Percentiles rank a stretch among this genome's conserved stretches.
phyloP scores from a whole-genome alignment of 2,329 filamentous ascomycete genomes.

The Ceratocystis cubensis region DNA sequence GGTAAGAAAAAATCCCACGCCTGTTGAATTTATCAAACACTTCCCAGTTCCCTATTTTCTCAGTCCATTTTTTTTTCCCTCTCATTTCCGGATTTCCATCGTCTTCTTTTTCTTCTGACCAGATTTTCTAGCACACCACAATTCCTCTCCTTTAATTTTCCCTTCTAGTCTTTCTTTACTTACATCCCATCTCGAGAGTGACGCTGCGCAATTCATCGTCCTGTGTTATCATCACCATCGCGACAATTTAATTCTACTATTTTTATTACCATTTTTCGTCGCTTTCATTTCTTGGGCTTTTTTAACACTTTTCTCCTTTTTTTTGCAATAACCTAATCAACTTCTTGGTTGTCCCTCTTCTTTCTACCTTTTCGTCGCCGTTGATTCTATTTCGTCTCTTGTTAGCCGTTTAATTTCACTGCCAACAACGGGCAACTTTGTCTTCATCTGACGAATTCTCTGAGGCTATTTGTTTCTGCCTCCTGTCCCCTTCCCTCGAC shows the following conservation, averaged over 20 bases:
- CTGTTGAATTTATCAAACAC: constrained; percentile 9
- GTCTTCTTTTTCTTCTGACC: constrained; percentile 6
- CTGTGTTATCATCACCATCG: not conserved
- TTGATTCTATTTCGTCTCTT: not conserved
- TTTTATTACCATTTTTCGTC: not conserved
- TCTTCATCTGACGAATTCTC: not conserved
- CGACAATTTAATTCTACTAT: not conserved
- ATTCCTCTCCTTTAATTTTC: constrained; percentile 10
- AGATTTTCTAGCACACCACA: not conserved
- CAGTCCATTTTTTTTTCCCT: constrained; percentile 11
- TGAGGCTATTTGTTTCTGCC: too few species aligned
- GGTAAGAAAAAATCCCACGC: constrained; percentile 8
- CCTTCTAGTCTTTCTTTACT: constrained; percentile 1
- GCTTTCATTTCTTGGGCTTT: not conserved
- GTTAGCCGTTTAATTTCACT: not conserved
- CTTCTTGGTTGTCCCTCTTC: too few species aligned
- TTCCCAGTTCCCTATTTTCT: constrained; percentile 13
- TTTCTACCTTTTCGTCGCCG: too few species aligned
- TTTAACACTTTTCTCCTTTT: too few species aligned
- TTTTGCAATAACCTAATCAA: too few species aligned
- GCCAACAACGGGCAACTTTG: not conserved
- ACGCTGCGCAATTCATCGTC: not conserved
- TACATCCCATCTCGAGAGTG: not conserved
- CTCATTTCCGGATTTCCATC: constrained; percentile 11
- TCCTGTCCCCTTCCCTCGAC: too few species aligned